Percentiles rank a stretch among this genome's conserved stretches.
Evolutionary conservation across 768 basidiomycete genomes (phyloP).

Genomic region (Naganishia vishniacii): DNA sequence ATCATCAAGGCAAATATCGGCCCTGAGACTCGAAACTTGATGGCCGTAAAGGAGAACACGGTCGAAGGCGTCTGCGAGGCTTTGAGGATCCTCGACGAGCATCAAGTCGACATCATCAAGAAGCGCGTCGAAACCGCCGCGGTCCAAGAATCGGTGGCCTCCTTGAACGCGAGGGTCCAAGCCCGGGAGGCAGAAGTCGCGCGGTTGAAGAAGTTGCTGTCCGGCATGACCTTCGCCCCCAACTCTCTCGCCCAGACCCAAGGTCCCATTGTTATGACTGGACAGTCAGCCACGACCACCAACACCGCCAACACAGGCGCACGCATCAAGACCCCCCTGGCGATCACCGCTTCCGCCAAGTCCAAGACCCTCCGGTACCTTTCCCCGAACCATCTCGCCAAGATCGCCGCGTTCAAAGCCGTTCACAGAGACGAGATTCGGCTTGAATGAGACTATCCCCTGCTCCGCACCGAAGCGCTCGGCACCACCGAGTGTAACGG

Average conservation of each 20-base stretch:
- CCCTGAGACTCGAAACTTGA: neutral
- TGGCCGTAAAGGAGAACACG: neutral
- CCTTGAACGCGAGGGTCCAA: neutral
- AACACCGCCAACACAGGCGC: neutral
- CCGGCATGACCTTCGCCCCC: neutral
- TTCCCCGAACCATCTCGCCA: neutral
- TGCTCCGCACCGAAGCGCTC: neutral
- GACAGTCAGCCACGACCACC: neutral
- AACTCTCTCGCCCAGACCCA: no score
- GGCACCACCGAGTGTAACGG: no score
- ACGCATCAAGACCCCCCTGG: neutral
- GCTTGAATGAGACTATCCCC: neutral
- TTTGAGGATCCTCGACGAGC: neutral
- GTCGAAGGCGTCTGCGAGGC: neutral
- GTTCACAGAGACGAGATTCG: neutral
- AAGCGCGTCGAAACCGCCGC: neutral
- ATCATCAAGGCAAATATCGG: neutral
- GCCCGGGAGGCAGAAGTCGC: neutral
- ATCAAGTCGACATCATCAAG: neutral
- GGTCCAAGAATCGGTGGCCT: neutral
- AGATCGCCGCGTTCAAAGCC: neutral
- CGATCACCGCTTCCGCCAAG: neutral
- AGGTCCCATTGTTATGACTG: no score
- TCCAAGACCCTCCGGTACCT: no score
- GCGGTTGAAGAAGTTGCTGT: neutral